Conservation (phyloP, 768 basidiomycete species). For the Trametes sanguinea region DNA sequence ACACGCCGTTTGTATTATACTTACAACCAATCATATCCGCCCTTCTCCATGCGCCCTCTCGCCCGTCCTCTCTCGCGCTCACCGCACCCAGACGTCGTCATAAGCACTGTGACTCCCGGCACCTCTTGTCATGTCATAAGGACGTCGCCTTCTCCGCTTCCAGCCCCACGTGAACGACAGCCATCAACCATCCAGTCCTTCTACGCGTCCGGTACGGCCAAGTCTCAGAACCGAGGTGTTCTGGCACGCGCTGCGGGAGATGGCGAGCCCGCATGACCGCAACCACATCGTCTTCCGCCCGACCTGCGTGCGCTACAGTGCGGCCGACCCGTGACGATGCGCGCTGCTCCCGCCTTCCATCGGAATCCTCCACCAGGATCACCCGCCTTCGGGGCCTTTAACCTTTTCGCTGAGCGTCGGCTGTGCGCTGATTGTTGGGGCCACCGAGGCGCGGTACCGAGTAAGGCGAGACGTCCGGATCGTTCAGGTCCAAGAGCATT, state of each 20-base stretch:
- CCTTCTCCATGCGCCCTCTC: neutral
- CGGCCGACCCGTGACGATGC: constrained; percentile 13
- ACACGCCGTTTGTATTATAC: neutral
- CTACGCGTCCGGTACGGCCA: constrained; percentile 6
- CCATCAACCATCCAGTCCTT: constrained; percentile 9
- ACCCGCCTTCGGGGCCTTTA: constrained; percentile 8
- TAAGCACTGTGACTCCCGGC: constrained; percentile 2
- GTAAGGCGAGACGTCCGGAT: constrained; percentile 3
- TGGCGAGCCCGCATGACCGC: constrained; percentile 8
- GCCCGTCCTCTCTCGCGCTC: neutral
- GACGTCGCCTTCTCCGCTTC: constrained; percentile 8
- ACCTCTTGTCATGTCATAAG: constrained; percentile 14
- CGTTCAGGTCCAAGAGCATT: constrained; percentile 39
- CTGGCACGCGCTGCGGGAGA: constrained; percentile 2
- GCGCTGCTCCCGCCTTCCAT: constrained; percentile 14
- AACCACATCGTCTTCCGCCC: neutral
- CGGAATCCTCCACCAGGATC: constrained; percentile 15
- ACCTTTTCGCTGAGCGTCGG: neutral
- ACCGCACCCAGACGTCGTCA: constrained; percentile 4
- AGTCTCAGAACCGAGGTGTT: constrained; percentile 7
- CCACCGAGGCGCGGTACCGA: constrained; percentile 3
- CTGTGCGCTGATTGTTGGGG: neutral
- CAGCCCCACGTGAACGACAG: constrained; percentile 13
- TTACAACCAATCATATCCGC: constrained; percentile 9
- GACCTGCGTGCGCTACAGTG: neutral